Evolutionary conservation across 2,329 filamentous ascomycete species (phyloP).

Genomic region (Pseudogymnoascus sp.): DNA sequence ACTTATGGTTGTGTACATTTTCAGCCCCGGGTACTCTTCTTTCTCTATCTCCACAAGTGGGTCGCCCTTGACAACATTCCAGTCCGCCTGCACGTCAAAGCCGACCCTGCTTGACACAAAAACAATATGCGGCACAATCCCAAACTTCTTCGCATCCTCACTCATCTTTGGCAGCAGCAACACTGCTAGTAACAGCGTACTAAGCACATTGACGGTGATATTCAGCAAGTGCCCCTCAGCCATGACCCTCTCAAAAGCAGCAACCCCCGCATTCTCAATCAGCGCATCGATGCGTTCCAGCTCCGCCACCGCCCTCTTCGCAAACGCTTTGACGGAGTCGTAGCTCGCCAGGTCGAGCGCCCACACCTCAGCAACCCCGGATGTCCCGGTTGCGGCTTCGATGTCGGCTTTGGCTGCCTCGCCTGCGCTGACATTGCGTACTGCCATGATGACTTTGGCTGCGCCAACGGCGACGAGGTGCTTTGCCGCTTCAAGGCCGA

Average conservation of each 20-base stretch:
- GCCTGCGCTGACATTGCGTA: conserved; percentile 28
- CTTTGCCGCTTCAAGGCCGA: conserved; percentile 32
- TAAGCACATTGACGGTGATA: conserved; percentile 40
- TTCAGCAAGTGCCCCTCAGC: conserved; percentile 32
- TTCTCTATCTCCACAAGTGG: conserved; percentile 17
- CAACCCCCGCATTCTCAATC: conserved; percentile 16
- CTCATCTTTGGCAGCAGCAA: conserved; percentile 35
- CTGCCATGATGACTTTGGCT: conserved; percentile 30
- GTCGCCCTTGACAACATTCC: conserved; percentile 19
- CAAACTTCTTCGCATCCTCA: conserved; percentile 15
- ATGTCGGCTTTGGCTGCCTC: conserved; percentile 30
- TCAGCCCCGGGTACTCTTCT: conserved; percentile 14
- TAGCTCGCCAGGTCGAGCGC: conserved; percentile 14
- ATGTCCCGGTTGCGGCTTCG: conserved; percentile 14
- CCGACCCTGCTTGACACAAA: conserved; percentile 15
- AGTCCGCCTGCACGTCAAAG: conserved; percentile 15
- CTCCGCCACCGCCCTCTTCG: conserved; percentile 9
- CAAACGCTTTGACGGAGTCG: conserved; percentile 14
- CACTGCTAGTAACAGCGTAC: conserved; percentile 37
- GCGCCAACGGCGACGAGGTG: conserved; percentile 31
- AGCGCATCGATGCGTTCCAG: conserved; percentile 14
- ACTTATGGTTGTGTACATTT: conserved; percentile 4
- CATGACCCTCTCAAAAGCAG: conserved; percentile 7
- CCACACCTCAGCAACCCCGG: conserved; percentile 13
- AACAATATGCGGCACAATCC: conserved; percentile 18